Conservation (phyloP, 2,329 filamentous ascomycete genomes). For the Aspergillus sp. region DNA sequence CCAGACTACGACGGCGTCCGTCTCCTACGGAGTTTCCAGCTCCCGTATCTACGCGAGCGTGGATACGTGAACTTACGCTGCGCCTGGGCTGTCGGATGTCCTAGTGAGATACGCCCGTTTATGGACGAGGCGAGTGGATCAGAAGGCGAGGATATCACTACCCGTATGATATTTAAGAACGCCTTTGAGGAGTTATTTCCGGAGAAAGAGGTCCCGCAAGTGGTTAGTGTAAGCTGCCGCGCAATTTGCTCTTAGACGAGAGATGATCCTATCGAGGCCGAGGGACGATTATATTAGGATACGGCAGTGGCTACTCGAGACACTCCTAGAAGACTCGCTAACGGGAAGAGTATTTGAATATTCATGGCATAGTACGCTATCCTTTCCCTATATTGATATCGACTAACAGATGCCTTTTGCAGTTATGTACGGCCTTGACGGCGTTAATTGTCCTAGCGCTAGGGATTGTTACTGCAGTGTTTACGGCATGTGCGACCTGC, state of each 20-base stretch:
- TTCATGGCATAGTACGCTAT: not conserved
- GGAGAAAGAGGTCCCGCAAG: not conserved
- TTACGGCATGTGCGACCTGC: not conserved
- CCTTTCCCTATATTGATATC: not conserved
- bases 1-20: not conserved
- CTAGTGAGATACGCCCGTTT: not conserved
- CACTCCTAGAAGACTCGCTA: not conserved
- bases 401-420: conserved; percentile 18
- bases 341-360: not conserved
- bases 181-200: not conserved
- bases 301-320: not conserved
- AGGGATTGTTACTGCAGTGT: not conserved
- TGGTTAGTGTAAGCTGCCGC: not conserved
- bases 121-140: not conserved
- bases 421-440: not conserved
- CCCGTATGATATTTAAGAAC: not conserved
- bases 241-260: not conserved
- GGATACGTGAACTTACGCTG: not conserved
- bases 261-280: not conserved
- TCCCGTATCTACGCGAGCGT: not conserved
- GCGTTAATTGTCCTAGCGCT: not conserved
- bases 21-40: not conserved
- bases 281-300: not conserved
- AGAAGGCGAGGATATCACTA: not conserved
- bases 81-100: not conserved